These are phyloP conservation scores for Phlyctochytrium arcticum DNA, from an alignment of 192 early-diverging fungal species.

Conservation along the genomic window DNA sequence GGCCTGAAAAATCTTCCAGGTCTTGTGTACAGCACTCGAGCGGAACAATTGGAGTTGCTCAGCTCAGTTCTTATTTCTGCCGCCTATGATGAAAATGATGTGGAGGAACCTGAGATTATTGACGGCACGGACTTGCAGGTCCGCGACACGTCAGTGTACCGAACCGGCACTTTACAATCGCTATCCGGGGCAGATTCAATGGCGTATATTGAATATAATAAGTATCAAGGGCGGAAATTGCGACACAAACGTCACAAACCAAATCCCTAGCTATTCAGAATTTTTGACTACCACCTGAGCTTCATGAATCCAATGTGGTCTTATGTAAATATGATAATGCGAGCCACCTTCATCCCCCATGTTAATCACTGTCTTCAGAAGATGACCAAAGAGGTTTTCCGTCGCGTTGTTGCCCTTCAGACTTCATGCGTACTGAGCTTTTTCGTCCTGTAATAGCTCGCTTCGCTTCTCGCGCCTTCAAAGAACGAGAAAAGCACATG, in stretches of 20 bases:
- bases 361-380: too few species aligned
- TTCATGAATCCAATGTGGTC: too few species aligned
- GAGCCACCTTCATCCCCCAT: too few species aligned
- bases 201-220: slow-evolving; percentile 80
- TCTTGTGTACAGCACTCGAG: slow-evolving; percentile 68
- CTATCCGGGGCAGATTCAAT: slow-evolving; percentile 88
- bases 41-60: slow-evolving; percentile 80
- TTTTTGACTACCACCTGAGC: too few species aligned
- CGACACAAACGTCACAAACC: too few species aligned
- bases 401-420: too few species aligned
- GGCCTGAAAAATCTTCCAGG: slow-evolving; percentile 75
- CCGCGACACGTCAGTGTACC: slow-evolving; percentile 2
- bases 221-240: too few species aligned
- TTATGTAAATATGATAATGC: too few species aligned
- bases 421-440: too few species aligned
- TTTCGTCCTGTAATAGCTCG: too few species aligned
- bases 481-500: slow-evolving; percentile 6
- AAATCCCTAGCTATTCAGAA: too few species aligned
- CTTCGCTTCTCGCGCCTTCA: background rate
- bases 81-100: slow-evolving; percentile 49
- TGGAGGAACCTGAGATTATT: slow-evolving; percentile 42
- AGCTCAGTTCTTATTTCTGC: slow-evolving; percentile 73
- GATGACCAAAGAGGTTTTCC: too few species aligned
- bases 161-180: slow-evolving; percentile 67
- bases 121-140: slow-evolving; percentile 29